phyloP scores from a whole-genome alignment of 2,329 filamentous ascomycete species.

The Pseudogymnoascus sp. region DNA sequence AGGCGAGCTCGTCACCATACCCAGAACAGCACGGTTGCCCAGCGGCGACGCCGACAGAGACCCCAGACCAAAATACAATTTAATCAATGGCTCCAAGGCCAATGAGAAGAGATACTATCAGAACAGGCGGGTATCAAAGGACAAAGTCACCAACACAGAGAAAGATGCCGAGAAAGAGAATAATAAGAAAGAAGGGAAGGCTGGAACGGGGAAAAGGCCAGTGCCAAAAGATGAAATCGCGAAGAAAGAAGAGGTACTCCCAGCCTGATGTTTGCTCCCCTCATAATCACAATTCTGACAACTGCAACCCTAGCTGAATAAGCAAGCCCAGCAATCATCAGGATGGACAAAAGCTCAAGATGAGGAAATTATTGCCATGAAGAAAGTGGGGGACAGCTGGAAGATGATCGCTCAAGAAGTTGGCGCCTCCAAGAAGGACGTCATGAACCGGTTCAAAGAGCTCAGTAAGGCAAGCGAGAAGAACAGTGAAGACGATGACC shows the following conservation, averaged over 20 bases:
- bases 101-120: neutral
- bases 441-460: slow-evolving; percentile 15
- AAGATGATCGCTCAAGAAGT: slow-evolving; percentile 18
- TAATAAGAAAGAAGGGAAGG: neutral
- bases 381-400: slow-evolving; percentile 21
- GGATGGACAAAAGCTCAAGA: slow-evolving; percentile 19
- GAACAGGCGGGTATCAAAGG: neutral
- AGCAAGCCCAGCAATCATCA: neutral
- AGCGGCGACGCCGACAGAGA: neutral
- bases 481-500: neutral
- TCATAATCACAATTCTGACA: neutral
- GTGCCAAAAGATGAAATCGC: slow-evolving; percentile 4
- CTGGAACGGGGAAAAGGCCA: neutral
- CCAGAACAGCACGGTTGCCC: neutral
- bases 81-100: neutral
- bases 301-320: neutral
- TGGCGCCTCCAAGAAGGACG: slow-evolving; percentile 15
- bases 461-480: slow-evolving; percentile 10
- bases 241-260: slow-evolving; percentile 1
- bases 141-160: neutral
- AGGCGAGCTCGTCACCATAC: slow-evolving; percentile 17
- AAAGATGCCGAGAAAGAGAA: slow-evolving; percentile 9
- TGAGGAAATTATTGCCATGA: slow-evolving; percentile 20
- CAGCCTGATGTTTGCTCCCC: neutral
- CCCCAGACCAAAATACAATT: neutral